phyloP scores from a whole-genome alignment of 2,329 filamentous ascomycete species.

The Monilinia vaccinii-corymbosi region DNA sequence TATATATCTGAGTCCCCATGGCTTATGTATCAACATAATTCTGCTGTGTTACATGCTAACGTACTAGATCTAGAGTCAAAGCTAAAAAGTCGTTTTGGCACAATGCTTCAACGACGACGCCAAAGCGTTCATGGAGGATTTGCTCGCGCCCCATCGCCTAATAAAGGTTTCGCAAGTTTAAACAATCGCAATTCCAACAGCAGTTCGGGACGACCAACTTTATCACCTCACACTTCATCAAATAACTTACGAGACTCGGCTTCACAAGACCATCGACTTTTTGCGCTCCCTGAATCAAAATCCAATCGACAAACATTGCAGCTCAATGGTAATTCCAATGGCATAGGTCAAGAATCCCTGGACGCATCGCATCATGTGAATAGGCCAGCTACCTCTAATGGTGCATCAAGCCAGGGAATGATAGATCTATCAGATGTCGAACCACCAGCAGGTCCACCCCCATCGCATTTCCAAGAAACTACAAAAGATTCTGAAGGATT shows the following conservation, averaged over 20 bases:
- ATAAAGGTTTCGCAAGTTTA: conserved; percentile 46
- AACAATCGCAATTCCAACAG: conserved; percentile 48
- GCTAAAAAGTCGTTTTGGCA: conserved; percentile 56
- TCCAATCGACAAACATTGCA: conserved; percentile 26
- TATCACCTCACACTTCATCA: conserved; percentile 49
- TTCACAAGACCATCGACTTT: conserved; percentile 37
- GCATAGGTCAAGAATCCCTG: conserved; percentile 26
- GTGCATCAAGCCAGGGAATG: conserved; percentile 30
- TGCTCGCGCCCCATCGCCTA: conserved; percentile 44
- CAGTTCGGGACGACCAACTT: conserved; percentile 44
- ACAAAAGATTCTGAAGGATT: conserved; percentile 68
- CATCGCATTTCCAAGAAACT: conserved; percentile 29
- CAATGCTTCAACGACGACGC: conserved; percentile 56
- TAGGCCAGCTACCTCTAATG: conserved; percentile 29
- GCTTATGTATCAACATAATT: background rate
- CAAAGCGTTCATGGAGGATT: conserved; percentile 57
- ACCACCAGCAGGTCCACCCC: conserved; percentile 43
- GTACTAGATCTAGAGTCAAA: conserved; percentile 38
- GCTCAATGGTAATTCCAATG: conserved; percentile 22
- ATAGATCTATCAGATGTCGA: conserved; percentile 42
- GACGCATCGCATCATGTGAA: background rate
- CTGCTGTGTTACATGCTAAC: background rate
- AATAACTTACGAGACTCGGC: conserved; percentile 47
- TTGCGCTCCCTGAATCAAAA: conserved; percentile 49
- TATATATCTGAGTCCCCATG: background rate